Evolutionary conservation across 257 asterid species (phyloP).

Genomic region (Leonotis leonurus): DNA sequence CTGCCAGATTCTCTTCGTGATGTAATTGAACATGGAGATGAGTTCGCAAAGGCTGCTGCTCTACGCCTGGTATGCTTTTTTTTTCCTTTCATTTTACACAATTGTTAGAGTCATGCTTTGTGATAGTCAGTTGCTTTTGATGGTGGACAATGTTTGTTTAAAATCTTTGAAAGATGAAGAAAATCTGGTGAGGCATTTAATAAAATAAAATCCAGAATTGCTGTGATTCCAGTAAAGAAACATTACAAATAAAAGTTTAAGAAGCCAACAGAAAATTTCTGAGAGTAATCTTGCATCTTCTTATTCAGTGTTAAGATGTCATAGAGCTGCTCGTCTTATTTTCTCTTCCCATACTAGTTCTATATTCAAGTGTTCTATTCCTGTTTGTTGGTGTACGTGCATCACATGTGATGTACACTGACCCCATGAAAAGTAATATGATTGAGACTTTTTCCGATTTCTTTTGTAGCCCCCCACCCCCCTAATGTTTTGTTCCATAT

Average conservation of each 20-base stretch:
- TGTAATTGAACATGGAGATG: constrained; percentile 72
- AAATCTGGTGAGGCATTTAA: neutral
- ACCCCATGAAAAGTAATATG: neutral
- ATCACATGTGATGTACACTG: neutral
- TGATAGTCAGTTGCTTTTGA: neutral
- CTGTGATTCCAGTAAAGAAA: neutral
- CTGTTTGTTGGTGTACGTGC: neutral
- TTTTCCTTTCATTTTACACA: constrained; percentile 3
- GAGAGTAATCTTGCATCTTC: neutral
- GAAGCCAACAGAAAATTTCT: neutral
- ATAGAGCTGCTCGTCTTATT: neutral
- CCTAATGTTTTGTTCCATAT: neutral
- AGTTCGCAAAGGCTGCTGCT: constrained; percentile 63
- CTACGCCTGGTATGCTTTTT: constrained; percentile 63
- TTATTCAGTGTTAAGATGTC: neutral
- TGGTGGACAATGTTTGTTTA: neutral
- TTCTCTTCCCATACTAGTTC: neutral
- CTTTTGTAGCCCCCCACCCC: too few relatives aligned
- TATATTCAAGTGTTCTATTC: neutral
- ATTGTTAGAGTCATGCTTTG: neutral
- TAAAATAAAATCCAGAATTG: neutral
- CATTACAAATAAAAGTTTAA: neutral
- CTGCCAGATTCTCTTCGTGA: constrained; percentile 91
- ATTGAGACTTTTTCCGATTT: neutral
- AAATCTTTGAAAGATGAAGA: neutral